Base-by-base conservation (phyloP, 805 yeast species). In the Metschnikowia kofuensis region DNA sequence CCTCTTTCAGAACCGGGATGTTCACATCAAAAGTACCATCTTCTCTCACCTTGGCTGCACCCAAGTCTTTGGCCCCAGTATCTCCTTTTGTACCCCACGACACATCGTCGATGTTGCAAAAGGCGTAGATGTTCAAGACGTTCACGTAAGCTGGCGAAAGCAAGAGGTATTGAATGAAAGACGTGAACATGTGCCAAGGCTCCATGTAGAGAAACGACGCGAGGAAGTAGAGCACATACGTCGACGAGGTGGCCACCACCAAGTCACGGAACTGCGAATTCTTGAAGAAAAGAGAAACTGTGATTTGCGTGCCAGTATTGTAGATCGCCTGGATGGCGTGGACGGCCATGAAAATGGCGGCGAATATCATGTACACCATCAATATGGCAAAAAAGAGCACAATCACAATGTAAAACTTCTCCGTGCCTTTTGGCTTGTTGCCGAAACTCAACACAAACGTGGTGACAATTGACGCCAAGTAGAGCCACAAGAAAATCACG, bases 71-170 rank as follows among this genome's bases (percentile, higher is more conserved):
- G 6, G 82, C 81, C 3, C 85, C 78, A n/a, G 75, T 72, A 38
- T 82, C 79, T 37, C 87, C 87, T 63, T 83, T 83, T n/a, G 87
- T 83, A 50, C 87, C 87, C 87, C 87, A 83, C 2, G 87, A 83
- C 42, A 83, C 79, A 65, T 83, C 87, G 61, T 83, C 87, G 69
- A 83, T 80, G 65, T 83, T 83, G 69, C 86, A 83, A 62, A 83
- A 83, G 1, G 87, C 85, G 63, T 81, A 83, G 42, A 83, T 84
- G 60, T 80, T 82, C 59, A 83, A 68, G 36, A 83, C 79, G 53
- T 78, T 78, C 52, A 76, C 70, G 59, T 77, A 78, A n/a, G 78
- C 69, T 6, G 83, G 82, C 29, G 79, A 75, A 43, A 78, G 65
- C 59, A 78, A 69, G 52, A 77, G 69, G 58, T 78, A 78, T 59